Evolutionary conservation across 768 basidiomycete genomes (phyloP).

Genomic region (Tylopilus cervinicoccineus): DNA sequence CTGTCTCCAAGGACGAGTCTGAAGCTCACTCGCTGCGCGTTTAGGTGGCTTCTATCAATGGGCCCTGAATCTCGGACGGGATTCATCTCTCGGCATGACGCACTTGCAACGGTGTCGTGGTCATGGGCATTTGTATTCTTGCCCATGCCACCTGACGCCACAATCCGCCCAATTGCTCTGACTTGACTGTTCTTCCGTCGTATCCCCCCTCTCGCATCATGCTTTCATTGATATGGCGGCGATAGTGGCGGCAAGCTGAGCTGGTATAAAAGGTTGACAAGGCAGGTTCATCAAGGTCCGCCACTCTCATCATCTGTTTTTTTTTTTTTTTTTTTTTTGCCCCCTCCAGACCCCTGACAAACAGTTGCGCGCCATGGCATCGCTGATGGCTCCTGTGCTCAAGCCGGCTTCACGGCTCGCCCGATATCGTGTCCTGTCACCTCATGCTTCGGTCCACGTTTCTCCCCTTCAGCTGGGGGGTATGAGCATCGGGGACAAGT

Average conservation of each 20-base stretch:
- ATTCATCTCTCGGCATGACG: no score
- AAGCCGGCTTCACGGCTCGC: conserved; percentile 26
- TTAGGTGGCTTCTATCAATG: no score
- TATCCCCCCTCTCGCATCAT: background rate
- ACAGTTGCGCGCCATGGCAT: background rate
- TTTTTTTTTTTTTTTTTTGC: background rate
- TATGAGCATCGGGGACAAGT: conserved; percentile 41
- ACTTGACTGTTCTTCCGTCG: background rate
- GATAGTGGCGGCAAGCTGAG: background rate
- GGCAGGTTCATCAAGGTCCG: background rate
- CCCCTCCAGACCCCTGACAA: conserved; percentile 8
- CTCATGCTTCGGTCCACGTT: conserved; percentile 37
- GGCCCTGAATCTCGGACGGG: no score
- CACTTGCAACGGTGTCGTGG: no score
- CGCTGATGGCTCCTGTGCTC: background rate
- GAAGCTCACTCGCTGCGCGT: no score
- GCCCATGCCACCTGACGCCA: background rate
- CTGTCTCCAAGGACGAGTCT: no score
- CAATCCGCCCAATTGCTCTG: background rate
- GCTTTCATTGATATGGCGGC: background rate
- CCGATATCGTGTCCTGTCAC: conserved; percentile 34
- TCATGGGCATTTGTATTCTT: no score
- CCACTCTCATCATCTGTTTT: background rate
- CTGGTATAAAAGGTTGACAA: background rate
- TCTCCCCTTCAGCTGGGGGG: conserved; percentile 43